A percentile compares a stretch with the other conserved stretches of the same genome.
Evolutionary conservation across 805 yeast genomes (phyloP).

Genomic region (Yarrowia bubula): DNA sequence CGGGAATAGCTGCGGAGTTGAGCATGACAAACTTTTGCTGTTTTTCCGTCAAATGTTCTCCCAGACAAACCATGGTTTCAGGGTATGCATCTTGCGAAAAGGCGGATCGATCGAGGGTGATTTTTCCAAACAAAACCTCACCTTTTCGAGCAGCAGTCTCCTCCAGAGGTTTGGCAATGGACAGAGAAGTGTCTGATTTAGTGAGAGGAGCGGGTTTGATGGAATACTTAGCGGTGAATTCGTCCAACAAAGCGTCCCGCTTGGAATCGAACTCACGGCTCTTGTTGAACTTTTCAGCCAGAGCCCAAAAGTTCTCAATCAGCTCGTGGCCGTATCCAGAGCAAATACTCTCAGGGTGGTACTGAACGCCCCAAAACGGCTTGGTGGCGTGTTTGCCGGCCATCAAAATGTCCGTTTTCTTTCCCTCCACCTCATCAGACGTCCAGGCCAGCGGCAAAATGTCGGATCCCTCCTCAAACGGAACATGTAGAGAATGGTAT

Average conservation of each 20-base stretch:
- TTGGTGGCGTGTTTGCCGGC: conserved; percentile 59
- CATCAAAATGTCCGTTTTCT: conserved; percentile 56
- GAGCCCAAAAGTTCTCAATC: conserved; percentile 58
- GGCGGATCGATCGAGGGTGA: not conserved
- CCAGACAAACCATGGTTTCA: conserved; percentile 11
- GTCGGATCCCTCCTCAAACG: conserved; percentile 19
- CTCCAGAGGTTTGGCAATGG: conserved; percentile 13
- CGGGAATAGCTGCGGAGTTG: conserved; percentile 80
- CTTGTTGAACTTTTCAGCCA: conserved; percentile 42
- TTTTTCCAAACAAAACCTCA: conserved; percentile 7
- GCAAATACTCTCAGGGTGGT: conserved; percentile 94
- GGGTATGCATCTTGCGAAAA: conserved; percentile 20
- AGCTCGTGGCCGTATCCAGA: conserved; percentile 63
- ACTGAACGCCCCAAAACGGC: conserved; percentile 93
- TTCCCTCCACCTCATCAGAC: conserved; percentile 42
- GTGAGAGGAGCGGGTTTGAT: conserved; percentile 33
- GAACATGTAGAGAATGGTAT: conserved; percentile 79
- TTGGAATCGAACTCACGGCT: not conserved
- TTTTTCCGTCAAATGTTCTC: not conserved
- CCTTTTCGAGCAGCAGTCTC: conserved; percentile 14
- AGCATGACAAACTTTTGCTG: conserved; percentile 56
- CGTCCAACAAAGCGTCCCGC: not conserved
- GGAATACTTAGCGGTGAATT: conserved; percentile 27
- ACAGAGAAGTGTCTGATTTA: not conserved
- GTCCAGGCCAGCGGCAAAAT: conserved; percentile 53